Conservation (phyloP, 164 flowering plant genomes). For the Malania oleifera region DNA sequence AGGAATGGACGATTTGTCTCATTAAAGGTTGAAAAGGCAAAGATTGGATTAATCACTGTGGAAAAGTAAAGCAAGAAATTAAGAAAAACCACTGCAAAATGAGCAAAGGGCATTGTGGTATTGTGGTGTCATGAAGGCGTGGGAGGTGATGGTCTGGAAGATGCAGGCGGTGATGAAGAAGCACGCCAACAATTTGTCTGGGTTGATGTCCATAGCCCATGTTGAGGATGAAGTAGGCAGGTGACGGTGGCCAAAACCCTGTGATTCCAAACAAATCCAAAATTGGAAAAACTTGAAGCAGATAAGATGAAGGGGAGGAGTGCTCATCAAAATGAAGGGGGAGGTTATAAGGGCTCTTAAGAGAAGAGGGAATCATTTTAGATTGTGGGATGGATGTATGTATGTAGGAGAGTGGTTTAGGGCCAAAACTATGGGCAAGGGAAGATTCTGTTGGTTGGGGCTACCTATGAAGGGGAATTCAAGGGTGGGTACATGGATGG, state of each 20-base stretch:
- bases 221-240: slow-evolving; percentile 33
- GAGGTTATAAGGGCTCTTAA: slow-evolving; percentile 80
- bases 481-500: slow-evolving; percentile 84
- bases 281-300: slow-evolving; percentile 37
- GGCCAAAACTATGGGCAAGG: slow-evolving; percentile 75
- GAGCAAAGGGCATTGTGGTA: slow-evolving; percentile 42
- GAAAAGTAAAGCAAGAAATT: not conserved
- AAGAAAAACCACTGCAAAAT: slow-evolving; percentile 16
- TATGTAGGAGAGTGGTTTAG: slow-evolving; percentile 80
- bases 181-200: slow-evolving; percentile 53
- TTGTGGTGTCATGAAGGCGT: slow-evolving; percentile 55
- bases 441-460: slow-evolving; percentile 89
- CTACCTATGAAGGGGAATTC: slow-evolving; percentile 85
- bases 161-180: slow-evolving; percentile 61
- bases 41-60: not conserved
- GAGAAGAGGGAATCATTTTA: slow-evolving; percentile 82
- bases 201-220: slow-evolving; percentile 44
- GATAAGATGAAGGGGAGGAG: too few species aligned
- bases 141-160: slow-evolving; percentile 69
- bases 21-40: too few species aligned
- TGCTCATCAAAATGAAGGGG: slow-evolving; percentile 80
- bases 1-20: slow-evolving; percentile 3
- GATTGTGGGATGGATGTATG: slow-evolving; percentile 95
- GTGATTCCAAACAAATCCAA: too few species aligned
- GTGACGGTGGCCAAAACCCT: not conserved